These are phyloP conservation scores for Acanthamoeba healyi DNA, from an alignment of 208 protist genomes.

Conservation along the genomic window DNA sequence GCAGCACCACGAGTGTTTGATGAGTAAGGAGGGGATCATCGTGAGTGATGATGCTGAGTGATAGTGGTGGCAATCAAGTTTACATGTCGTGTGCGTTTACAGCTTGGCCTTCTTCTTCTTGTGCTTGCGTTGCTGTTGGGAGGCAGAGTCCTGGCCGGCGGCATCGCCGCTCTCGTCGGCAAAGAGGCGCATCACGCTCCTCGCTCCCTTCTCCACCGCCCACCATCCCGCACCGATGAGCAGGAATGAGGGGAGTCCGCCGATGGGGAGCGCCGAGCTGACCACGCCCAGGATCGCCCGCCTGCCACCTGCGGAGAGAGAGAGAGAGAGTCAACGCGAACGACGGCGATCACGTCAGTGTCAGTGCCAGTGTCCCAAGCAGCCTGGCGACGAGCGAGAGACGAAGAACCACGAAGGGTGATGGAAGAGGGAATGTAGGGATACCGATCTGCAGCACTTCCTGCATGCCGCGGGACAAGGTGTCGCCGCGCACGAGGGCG, in stretches of 20 bases:
- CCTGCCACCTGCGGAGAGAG: not conserved
- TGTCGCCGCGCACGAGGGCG: slow-evolving; percentile 4
- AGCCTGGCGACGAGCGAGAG: no score
- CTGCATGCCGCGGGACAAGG: slow-evolving; percentile 16
- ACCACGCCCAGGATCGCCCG: not conserved
- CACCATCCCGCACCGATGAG: slow-evolving; percentile 11
- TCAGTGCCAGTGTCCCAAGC: no score
- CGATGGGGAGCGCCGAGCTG: slow-evolving; percentile 3
- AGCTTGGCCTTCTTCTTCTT: slow-evolving; percentile 38
- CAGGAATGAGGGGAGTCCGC: slow-evolving; percentile 25
- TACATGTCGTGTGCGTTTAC: no score
- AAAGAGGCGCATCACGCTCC: not conserved
- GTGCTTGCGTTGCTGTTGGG: not conserved
- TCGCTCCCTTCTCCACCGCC: slow-evolving; percentile 26
- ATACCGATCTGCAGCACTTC: slow-evolving; percentile 35
- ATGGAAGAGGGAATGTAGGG: no score
- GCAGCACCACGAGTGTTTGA: no score
- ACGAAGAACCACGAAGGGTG: no score
- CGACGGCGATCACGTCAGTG: not conserved
- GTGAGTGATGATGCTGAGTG: not conserved
- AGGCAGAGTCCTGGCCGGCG: not conserved
- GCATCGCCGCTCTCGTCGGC: not conserved
- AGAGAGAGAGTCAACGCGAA: no score
- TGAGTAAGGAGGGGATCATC: no score
- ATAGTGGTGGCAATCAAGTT: no score